These are phyloP conservation scores for Tulasnella sp. DNA, from an alignment of 768 basidiomycete genomes.

Conservation along the genomic window DNA sequence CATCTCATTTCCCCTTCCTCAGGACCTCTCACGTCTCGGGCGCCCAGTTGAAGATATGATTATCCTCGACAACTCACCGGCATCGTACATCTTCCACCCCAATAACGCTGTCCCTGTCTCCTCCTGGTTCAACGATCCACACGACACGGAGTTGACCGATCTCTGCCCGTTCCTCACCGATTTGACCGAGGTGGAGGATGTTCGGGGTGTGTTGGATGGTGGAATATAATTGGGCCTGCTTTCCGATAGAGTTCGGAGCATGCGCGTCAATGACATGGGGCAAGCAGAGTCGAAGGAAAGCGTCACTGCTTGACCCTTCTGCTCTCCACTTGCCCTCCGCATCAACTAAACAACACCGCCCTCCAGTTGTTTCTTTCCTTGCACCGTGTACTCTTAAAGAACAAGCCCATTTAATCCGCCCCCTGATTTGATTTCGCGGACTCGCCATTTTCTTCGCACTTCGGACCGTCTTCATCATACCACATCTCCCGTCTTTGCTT, in stretches of 20 bases:
- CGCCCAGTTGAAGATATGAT: constrained; percentile 91
- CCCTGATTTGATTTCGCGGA: neutral
- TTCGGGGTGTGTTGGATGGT: constrained; percentile 86
- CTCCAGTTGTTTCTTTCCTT: neutral
- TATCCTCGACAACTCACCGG: constrained; percentile 98
- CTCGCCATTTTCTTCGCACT: constrained; percentile 1
- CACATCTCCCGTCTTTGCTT: constrained; percentile 10
- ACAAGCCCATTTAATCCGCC: constrained; percentile 10
- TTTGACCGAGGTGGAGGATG: constrained; percentile 77
- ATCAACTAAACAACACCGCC: neutral
- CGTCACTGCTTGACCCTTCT: neutral
- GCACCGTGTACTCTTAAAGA: neutral
- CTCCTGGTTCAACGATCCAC: constrained; percentile 99
- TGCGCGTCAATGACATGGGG: neutral
- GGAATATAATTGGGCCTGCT: constrained; percentile 49
- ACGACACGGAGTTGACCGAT: constrained; percentile 96
- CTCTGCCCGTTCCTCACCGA: constrained; percentile 92
- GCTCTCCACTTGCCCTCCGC: neutral
- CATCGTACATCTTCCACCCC: constrained; percentile 98
- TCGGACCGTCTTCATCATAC: constrained; percentile 15
- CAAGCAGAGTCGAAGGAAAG: neutral
- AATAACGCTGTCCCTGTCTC: constrained; percentile 99
- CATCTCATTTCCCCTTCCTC: constrained; percentile 17
- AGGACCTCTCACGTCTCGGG: constrained; percentile 97
- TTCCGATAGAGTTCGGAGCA: neutral